These are phyloP conservation scores for Penicillium sp. DNA, from an alignment of 2,329 filamentous ascomycete species.

Conservation along the genomic window DNA sequence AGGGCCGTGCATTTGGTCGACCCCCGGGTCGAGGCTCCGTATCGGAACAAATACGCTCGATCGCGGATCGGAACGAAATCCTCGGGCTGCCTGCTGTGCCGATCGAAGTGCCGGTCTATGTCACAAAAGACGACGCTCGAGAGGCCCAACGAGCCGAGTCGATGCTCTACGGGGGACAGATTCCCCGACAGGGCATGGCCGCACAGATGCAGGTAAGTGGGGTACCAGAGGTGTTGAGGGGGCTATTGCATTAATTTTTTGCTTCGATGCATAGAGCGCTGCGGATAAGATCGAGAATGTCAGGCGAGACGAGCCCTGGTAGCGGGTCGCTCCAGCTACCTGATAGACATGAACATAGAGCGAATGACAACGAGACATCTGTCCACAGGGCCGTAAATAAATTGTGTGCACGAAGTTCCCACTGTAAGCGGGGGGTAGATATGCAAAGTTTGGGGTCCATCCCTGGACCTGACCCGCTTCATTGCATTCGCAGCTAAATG, in stretches of 20 bases:
- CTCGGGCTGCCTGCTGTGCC: slow-evolving; percentile 26
- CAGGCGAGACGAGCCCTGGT: slow-evolving; percentile 6
- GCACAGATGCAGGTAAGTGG: slow-evolving; percentile 36
- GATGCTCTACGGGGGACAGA: slow-evolving; percentile 30
- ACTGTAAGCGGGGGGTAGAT: background rate
- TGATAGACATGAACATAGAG: background rate
- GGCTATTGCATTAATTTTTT: slow-evolving; percentile 7
- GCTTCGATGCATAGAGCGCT: slow-evolving; percentile 27
- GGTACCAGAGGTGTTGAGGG: background rate
- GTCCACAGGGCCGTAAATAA: background rate
- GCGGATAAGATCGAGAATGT: slow-evolving; percentile 35
- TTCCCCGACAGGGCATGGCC: slow-evolving; percentile 31
- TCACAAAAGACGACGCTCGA: slow-evolving; percentile 35
- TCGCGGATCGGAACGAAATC: slow-evolving; percentile 34
- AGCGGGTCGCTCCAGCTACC: slow-evolving; percentile 4
- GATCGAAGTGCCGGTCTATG: slow-evolving; percentile 23
- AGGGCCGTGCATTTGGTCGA: slow-evolving; percentile 36
- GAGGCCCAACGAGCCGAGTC: slow-evolving; percentile 32
- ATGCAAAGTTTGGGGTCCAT: background rate
- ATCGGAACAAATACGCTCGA: slow-evolving; percentile 32
- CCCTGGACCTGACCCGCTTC: background rate
- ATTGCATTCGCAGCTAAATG: background rate
- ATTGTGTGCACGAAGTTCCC: background rate
- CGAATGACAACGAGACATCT: background rate
- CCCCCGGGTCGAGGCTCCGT: slow-evolving; percentile 32